Conservation (phyloP, 78 protist genomes). For the Dictyostelium discoideum region DNA sequence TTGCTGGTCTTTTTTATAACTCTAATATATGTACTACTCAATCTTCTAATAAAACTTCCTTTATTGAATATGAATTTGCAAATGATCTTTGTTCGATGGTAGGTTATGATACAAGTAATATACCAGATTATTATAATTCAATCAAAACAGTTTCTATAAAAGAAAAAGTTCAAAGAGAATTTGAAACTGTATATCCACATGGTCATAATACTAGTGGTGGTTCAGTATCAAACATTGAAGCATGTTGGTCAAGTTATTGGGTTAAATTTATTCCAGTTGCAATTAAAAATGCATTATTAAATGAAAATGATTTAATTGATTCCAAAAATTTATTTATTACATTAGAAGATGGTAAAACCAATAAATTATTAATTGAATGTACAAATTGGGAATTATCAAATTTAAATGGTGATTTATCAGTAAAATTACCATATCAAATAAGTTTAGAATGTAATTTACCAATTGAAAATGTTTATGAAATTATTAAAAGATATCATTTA, state of each 20-base stretch:
- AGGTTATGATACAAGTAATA: neutral
- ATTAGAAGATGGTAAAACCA: neutral
- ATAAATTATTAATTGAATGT: neutral
- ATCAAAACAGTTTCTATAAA: neutral
- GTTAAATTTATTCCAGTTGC: neutral
- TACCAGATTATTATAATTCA: neutral
- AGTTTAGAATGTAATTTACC: neutral
- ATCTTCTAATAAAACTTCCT: too few relatives aligned
- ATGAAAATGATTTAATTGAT: neutral
- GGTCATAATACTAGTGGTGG: constrained; percentile 13
- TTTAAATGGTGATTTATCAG: neutral
- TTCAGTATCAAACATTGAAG: constrained; percentile 9
- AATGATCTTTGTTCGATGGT: constrained; percentile 9
- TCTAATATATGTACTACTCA: neutral
- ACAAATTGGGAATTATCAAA: constrained; percentile 16
- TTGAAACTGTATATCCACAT: neutral
- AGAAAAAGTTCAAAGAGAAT: neutral
- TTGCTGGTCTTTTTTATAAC: neutral
- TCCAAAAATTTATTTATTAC: neutral
- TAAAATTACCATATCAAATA: neutral
- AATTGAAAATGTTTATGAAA: too few relatives aligned
- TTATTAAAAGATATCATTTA: neutral
- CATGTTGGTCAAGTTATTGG: neutral
- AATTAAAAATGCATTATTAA: neutral
- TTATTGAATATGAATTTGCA: neutral